These are phyloP conservation scores for Flammula alnicola DNA, from an alignment of 1,284 basidiomycete genomes.

Conservation along the genomic window DNA sequence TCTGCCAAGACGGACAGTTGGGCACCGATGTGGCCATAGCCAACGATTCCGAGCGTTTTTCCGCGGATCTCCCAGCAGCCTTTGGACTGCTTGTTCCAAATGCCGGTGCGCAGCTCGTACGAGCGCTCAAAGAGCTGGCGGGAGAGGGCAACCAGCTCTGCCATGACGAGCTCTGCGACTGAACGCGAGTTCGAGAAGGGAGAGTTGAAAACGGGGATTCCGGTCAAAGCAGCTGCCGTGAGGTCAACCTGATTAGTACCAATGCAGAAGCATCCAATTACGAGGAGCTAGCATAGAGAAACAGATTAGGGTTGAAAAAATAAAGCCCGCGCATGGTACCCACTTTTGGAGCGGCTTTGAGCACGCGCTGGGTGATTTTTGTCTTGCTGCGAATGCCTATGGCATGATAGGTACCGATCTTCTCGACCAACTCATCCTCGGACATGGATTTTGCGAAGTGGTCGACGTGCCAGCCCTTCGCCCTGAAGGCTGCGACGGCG, in stretches of 20 bases:
- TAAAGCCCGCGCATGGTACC: constrained; percentile 19
- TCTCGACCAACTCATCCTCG: constrained; percentile 91
- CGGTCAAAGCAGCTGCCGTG: constrained; percentile 79
- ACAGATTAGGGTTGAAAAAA: constrained; percentile 9
- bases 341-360: constrained; percentile 86
- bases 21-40: constrained; percentile 98
- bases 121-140: constrained; percentile 93
- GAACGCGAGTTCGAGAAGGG: constrained; percentile 99
- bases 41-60: constrained; percentile 97
- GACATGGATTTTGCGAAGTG: constrained; percentile 86
- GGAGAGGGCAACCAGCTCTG: constrained; percentile 92
- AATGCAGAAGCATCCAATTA: constrained; percentile 99
- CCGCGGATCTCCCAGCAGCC: constrained; percentile 98
- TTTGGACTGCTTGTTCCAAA: constrained; percentile 99
- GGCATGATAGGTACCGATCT: constrained; percentile 89
- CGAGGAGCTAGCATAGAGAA: constrained; percentile 71
- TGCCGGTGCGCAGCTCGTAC: constrained; percentile 85
- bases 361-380: constrained; percentile 89
- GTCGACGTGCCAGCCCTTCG: constrained; percentile 93
- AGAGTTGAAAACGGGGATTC: constrained; percentile 99
- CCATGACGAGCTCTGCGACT: constrained; percentile 97
- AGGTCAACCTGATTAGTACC: constrained; percentile 99
- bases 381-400: constrained; percentile 98
- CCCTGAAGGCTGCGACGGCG: constrained; percentile 82
- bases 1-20: constrained; percentile 98